Percentiles rank a stretch among this genome's conserved stretches.
Conservation (phyloP, 306 rosid genomes). For the Coriaria nepalensis region DNA sequence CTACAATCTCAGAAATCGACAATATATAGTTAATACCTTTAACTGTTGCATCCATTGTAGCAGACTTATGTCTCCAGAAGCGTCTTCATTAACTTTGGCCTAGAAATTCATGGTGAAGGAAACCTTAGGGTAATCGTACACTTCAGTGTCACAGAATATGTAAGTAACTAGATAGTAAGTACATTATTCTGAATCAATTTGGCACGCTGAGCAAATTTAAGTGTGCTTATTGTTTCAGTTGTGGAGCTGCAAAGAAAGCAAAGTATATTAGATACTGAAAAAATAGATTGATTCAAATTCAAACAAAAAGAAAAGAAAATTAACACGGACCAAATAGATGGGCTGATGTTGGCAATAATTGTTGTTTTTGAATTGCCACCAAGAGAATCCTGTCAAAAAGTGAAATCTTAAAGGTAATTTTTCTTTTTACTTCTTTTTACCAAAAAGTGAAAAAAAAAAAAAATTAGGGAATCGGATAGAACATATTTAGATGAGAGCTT, state of each 20-base stretch:
- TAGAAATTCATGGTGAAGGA: constrained; percentile 12
- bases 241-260: constrained; percentile 57
- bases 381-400: constrained; percentile 91
- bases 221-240: constrained; percentile 85
- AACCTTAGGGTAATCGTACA: constrained; percentile 14
- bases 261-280: constrained; percentile 7
- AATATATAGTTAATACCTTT: constrained; percentile 45
- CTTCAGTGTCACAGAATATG: neutral
- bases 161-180: constrained; percentile 15
- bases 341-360: constrained; percentile 92
- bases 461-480: too few relatives aligned
- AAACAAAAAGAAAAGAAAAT: constrained; percentile 13
- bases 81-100: constrained; percentile 95
- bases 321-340: constrained; percentile 65
- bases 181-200: constrained; percentile 95
- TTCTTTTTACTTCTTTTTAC: constrained; percentile 10
- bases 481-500: constrained; percentile 10
- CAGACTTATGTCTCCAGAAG: constrained; percentile 76
- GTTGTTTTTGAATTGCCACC: constrained; percentile 98
- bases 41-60: constrained; percentile 75
- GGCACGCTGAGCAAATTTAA: constrained; percentile 98
- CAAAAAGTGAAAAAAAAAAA: constrained; percentile 1
- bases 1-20: constrained; percentile 13
- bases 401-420: constrained; percentile 12
- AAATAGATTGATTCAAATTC: constrained; percentile 8